These are phyloP conservation scores for Microstroma glucosiphilum DNA, from an alignment of 1,284 basidiomycete species.

Conservation along the genomic window DNA sequence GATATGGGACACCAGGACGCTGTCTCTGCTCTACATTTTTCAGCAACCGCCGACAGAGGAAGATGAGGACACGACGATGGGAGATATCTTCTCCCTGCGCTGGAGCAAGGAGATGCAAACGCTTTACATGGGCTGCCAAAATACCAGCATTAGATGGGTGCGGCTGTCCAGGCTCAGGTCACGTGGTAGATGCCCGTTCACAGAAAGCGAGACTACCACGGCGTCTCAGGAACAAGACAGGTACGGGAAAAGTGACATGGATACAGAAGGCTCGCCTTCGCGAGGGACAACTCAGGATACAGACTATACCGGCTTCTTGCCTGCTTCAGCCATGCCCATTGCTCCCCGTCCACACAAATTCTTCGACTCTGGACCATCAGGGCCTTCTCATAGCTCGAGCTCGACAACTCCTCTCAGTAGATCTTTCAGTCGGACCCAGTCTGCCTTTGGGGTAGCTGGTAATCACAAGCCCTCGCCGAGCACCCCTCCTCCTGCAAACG, in stretches of 20 bases:
- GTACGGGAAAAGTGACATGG: not conserved
- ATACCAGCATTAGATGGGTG: constrained; percentile 55
- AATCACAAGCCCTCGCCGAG: not conserved
- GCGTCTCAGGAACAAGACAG: too few species aligned
- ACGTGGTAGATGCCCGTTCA: not conserved
- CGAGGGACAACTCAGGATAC: not conserved
- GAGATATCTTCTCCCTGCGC: constrained; percentile 76
- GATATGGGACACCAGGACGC: constrained; percentile 75
- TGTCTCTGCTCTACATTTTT: constrained; percentile 69
- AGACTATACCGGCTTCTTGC: constrained; percentile 30
- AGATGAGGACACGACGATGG: constrained; percentile 52
- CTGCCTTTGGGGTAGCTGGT: too few species aligned
- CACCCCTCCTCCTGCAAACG: not conserved
- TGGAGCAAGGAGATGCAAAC: constrained; percentile 69
- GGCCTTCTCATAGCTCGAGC: not conserved
- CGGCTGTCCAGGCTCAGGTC: not conserved
- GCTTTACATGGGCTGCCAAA: constrained; percentile 78
- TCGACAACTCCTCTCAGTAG: not conserved
- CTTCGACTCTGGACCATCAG: constrained; percentile 34
- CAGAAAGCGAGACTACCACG: too few species aligned
- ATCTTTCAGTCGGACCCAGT: not conserved
- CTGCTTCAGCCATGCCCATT: not conserved
- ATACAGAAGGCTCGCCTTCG: not conserved
- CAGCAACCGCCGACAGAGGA: constrained; percentile 71
- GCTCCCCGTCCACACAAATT: constrained; percentile 38